These are phyloP conservation scores for Jacaranda mimosifolia DNA, from an alignment of 257 asterid species.

Conservation along the genomic window DNA sequence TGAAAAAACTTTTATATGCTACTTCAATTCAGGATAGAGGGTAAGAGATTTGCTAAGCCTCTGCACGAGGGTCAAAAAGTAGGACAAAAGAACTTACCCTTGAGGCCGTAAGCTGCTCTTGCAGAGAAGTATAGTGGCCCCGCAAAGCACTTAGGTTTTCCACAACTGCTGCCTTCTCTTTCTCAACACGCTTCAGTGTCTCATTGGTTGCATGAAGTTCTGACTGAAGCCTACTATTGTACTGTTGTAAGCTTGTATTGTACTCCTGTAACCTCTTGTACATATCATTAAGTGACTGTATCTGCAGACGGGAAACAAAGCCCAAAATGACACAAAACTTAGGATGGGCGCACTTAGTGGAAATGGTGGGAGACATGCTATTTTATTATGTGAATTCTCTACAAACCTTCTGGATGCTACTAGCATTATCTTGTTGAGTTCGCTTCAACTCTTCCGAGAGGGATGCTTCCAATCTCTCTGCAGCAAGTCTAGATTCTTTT, in stretches of 20 bases:
- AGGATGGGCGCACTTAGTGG: neutral
- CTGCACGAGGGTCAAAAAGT: neutral
- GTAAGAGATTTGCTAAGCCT: neutral
- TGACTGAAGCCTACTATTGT: slow-evolving; percentile 75
- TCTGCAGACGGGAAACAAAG: slow-evolving; percentile 50
- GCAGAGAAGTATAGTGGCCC: slow-evolving; percentile 79
- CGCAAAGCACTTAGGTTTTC: slow-evolving; percentile 78
- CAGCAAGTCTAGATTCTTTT: slow-evolving; percentile 63
- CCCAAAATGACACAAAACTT: slow-evolving; percentile 26
- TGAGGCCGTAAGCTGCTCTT: slow-evolving; percentile 76
- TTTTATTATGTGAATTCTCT: neutral
- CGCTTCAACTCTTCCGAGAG: slow-evolving; percentile 71
- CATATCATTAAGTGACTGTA: slow-evolving; percentile 70
- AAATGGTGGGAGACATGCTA: neutral
- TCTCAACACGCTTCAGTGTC: slow-evolving; percentile 72
- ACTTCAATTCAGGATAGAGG: neutral
- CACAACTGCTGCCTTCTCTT: slow-evolving; percentile 73
- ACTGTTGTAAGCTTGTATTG: slow-evolving; percentile 79
- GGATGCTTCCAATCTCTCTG: slow-evolving; percentile 65
- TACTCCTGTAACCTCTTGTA: slow-evolving; percentile 79
- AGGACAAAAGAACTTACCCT: slow-evolving; percentile 45
- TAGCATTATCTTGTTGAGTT: slow-evolving; percentile 63
- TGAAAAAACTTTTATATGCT: neutral
- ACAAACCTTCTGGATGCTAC: slow-evolving; percentile 61
- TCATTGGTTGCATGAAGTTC: slow-evolving; percentile 71